phyloP scores from a whole-genome alignment of 345 rosid species.

The Eucalyptus lansdowneana region DNA sequence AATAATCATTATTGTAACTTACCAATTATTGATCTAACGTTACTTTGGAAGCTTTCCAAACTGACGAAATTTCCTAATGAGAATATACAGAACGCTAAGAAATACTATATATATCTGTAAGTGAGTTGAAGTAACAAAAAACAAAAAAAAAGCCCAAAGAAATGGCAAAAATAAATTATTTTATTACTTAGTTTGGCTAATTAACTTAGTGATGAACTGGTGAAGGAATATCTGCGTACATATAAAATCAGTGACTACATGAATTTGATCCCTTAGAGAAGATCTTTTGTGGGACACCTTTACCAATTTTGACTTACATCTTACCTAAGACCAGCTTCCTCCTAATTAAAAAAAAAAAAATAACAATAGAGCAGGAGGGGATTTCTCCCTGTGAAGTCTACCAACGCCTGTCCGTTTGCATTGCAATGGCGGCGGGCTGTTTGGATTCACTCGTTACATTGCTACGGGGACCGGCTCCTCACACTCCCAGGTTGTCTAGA shows the following conservation, averaged over 20 bases:
- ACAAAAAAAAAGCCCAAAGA: background rate
- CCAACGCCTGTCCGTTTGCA: too few species aligned
- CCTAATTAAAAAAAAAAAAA: background rate
- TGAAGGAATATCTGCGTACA: background rate
- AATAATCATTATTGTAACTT: background rate
- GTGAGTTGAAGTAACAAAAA: background rate
- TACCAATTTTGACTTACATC: background rate
- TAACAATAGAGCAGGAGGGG: too few species aligned
- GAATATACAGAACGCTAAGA: background rate
- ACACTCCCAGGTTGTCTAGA: too few species aligned
- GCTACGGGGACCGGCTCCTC: too few species aligned
- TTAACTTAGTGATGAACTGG: background rate
- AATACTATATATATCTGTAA: background rate
- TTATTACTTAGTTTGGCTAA: background rate
- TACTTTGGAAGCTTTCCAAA: background rate
- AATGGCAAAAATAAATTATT: background rate
- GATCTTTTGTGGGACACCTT: background rate
- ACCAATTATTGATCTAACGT: background rate
- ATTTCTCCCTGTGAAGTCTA: too few species aligned
- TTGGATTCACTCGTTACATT: too few species aligned
- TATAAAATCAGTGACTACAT: background rate
- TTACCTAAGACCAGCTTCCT: background rate
- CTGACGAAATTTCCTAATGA: accelerated
- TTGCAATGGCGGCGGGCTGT: too few species aligned
- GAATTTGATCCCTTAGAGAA: background rate